Conservation (phyloP, 179 eudicot genomes). For the Actinidia polygama region DNA sequence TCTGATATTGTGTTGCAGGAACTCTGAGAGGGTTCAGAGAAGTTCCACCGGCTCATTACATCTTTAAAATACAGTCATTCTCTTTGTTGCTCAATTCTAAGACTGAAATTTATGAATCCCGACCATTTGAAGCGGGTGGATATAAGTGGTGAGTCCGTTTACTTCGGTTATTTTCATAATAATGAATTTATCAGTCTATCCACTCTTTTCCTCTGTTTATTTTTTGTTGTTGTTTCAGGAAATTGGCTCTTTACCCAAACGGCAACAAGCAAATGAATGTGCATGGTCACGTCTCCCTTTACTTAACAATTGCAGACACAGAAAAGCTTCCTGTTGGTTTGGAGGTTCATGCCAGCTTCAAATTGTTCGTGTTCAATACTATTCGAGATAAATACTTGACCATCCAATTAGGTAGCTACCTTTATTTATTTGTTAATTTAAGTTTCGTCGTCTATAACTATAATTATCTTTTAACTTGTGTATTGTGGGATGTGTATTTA, state of each 20-base stretch:
- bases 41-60: constrained; percentile 5
- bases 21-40: neutral
- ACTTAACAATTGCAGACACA: neutral
- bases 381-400: constrained; percentile 2
- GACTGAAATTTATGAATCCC: neutral
- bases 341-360: constrained; percentile 9
- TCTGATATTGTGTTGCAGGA: too few species aligned
- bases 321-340: neutral
- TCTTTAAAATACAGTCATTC: neutral
- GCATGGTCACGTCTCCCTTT: constrained; percentile 4
- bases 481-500: neutral
- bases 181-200: neutral
- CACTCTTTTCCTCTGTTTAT: neutral
- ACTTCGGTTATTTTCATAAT: neutral
- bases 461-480: neutral
- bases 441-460: neutral
- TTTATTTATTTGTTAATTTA: too few species aligned
- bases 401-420: constrained; percentile 9
- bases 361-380: constrained; percentile 7
- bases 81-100: neutral
- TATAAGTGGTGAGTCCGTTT: neutral
- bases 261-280: neutral
- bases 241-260: neutral
- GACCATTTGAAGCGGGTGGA: constrained; percentile 9
- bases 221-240: constrained; percentile 4